A percentile compares a stretch with the other conserved stretches of the same genome.
phyloP scores from a whole-genome alignment of 2,329 filamentous ascomycete species.

The Colletotrichum horii region DNA sequence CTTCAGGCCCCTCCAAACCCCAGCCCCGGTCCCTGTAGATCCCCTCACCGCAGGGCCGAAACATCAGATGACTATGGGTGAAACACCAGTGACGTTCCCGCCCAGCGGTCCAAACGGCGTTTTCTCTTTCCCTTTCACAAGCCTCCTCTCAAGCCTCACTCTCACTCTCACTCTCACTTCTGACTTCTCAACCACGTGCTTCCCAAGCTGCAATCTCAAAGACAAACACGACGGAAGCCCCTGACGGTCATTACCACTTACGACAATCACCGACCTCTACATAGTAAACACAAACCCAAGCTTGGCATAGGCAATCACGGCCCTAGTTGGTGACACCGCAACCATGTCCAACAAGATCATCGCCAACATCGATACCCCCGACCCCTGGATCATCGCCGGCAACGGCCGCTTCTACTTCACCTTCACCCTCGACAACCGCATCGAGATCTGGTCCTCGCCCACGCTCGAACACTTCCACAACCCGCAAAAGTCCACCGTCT shows the following conservation, averaged over 20 bases:
- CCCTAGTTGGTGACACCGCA: not conserved
- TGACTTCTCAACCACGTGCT: not conserved
- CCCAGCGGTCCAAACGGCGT: not conserved
- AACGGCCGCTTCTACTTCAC: slow-evolving; percentile 34
- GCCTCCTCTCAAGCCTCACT: not conserved
- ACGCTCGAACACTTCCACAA: slow-evolving; percentile 33
- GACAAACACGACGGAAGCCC: not conserved
- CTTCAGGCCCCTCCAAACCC: not conserved
- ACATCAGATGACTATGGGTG: slow-evolving; percentile 15
- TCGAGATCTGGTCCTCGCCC: slow-evolving; percentile 37
- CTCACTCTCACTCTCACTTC: not conserved
- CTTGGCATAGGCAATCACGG: not conserved
- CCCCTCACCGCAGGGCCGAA: not conserved
- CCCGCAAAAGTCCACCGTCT: slow-evolving; percentile 28
- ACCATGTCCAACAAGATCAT: slow-evolving; percentile 34
- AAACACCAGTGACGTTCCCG: slow-evolving; percentile 13
- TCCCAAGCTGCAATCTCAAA: not conserved
- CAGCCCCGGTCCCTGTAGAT: not conserved
- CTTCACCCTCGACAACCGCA: slow-evolving; percentile 36
- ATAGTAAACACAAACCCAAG: not conserved
- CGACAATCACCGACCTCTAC: not conserved
- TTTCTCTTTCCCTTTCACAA: not conserved
- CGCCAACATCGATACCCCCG: slow-evolving; percentile 31
- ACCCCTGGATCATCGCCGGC: slow-evolving; percentile 32
- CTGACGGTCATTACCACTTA: not conserved